Evolutionary conservation across 164 flowering plant species (phyloP), one percentile per base, ranked within the genome.

Genomic region (Warburgia ugandensis): DNA sequence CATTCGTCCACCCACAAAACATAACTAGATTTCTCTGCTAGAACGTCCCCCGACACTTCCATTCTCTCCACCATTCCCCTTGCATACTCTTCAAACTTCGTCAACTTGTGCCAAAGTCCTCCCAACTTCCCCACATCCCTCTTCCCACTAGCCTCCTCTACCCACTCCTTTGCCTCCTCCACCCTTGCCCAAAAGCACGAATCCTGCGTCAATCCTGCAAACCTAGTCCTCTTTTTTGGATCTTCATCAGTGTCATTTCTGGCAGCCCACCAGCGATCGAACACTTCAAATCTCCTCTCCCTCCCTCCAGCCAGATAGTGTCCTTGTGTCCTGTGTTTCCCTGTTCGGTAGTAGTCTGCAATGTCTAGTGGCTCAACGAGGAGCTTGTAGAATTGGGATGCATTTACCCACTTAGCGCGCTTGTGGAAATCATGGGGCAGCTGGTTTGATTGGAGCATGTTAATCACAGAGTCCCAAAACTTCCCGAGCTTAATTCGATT

Each of bases 321-420:
- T 2, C 88, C 91, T 26, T 67, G 67, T 20, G 8, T 51, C 8
- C 31, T 50, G 58, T 79, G 81, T 69, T 5, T 60, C 3, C 73
- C 63, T 2, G 29, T 59, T 11, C 76, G 52, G 52, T 86, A 86
- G 28, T 79, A 83, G 32, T 83, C 81, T 2, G 96, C 92, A 20
- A 86, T 83, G 14, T 86, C 96, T 33, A 86, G 52, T 6, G 96
- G 96, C 72, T 86, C 96, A 1, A 79, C 89, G 3, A 81, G 80
- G 31, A 83, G 86, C 52, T 54, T 77, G 55, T 86, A 83, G 59
- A 61, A 78, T 2, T 75, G 81, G 5, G 91, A 63, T n/a, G 78
- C 78, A 36, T 81, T 77, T 3, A 83, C 83, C 76, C 79, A 86
- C 59, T 81, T 86, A 0, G 48, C 49, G 12, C 81, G 54, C 57